Conservation (phyloP, 208 protist genomes). For the Leishmania martiniquensis region DNA sequence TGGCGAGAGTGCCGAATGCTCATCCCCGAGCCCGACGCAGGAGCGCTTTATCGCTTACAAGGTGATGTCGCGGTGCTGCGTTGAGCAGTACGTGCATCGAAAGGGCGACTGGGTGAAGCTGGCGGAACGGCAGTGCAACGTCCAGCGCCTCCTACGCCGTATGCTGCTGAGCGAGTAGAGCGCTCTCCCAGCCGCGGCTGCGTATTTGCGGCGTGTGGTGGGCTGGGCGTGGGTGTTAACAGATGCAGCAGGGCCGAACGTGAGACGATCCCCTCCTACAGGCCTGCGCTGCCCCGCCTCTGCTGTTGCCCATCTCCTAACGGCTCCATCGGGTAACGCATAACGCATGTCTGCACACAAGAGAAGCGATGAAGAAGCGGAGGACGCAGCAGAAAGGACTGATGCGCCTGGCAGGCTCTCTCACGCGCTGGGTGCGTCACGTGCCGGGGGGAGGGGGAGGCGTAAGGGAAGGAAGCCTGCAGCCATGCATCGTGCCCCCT, state of each 20-base stretch:
- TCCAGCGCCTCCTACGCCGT: conserved; percentile 72
- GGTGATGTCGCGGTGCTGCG: conserved; percentile 86
- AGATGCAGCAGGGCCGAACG: too few relatives aligned
- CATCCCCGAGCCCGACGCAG: conserved; percentile 24
- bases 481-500: neutral
- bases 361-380: neutral
- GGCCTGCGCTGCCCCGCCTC: too few relatives aligned
- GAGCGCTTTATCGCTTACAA: conserved; percentile 72
- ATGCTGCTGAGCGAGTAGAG: conserved; percentile 42
- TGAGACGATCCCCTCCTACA: too few relatives aligned
- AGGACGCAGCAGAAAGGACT: neutral
- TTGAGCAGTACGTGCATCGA: conserved; percentile 89
- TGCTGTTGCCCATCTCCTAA: too few relatives aligned
- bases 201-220: too few relatives aligned
- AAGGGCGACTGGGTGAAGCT: conserved; percentile 84
- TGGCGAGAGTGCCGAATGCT: conserved; percentile 6
- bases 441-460: neutral
- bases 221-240: too few relatives aligned
- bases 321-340: neutral
- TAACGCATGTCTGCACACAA: neutral
- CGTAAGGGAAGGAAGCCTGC: neutral
- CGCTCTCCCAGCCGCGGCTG: neutral
- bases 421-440: neutral
- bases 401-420: neutral
- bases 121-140: conserved; percentile 76